Evolutionary conservation across 805 yeast species (phyloP), one percentile per base, ranked within the genome.

Genomic region (Kuraishia capsulata): DNA sequence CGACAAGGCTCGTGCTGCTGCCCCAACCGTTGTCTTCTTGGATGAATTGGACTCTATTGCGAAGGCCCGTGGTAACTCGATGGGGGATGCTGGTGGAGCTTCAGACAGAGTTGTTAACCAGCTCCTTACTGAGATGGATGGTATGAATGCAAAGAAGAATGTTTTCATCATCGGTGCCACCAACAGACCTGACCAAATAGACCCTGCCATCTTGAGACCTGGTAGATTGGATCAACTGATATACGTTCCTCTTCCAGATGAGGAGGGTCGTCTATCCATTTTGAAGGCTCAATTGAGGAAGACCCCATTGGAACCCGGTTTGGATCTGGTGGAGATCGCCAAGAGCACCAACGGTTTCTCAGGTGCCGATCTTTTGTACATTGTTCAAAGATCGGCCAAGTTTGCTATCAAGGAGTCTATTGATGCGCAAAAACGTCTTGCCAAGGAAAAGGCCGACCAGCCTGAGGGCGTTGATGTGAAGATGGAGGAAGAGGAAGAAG

Each of bases 151-250:
- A 46, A 92, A 92, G 73, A 92, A 92, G 80, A 92, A 92, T 57
- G 98, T 92, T 28, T 92, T 92, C 57, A 97, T 92, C 41, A 87
- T 92, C 67, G 99, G 98, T 67, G 99, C 99, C 31, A 92, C 99
- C 41, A 92, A 92, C 68, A 81, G 99, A 72, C 99, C 99, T 30
- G 99, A 94, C 64, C 97, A 92, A 70, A 92, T 92, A 51, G 99
- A 92, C 59, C 97, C 98, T 19, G 98, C 98, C 26, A 78, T 92
- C 56, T 73, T 92, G 65, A 88, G 98, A 73, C 98, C 99, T 9
- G 99, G 99, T 54, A 84, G 99, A 73, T 78, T 92, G 52, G 99
- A 92, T 66, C 98, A 94, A 71, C 77, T 92, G 67, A 92, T 92
- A 53, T 92, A 94, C 58, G 98, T 92, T 48, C 98, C 98, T 61